Evolutionary conservation across 2,329 filamentous ascomycete genomes (phyloP).

Genomic region (Verticillium isaacii): DNA sequence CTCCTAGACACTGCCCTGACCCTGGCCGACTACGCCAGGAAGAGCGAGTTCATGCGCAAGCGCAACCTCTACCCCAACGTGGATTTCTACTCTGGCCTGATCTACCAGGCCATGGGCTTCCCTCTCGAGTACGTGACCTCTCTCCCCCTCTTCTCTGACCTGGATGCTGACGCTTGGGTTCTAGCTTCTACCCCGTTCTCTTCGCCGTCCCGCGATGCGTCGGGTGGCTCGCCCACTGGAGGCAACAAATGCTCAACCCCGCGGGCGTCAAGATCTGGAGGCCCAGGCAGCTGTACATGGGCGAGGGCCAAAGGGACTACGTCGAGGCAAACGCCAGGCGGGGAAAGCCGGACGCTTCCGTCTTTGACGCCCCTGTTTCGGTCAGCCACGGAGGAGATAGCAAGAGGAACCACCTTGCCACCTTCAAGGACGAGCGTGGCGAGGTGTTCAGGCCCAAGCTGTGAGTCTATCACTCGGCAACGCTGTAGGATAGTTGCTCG

Average conservation of each 20-base stretch:
- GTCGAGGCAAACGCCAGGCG: constrained; percentile 29
- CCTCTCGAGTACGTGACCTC: constrained; percentile 33
- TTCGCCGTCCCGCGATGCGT: constrained; percentile 47
- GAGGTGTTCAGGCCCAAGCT: constrained; percentile 19
- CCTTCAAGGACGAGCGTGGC: constrained; percentile 31
- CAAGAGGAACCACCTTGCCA: constrained; percentile 34
- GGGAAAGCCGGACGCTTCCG: constrained; percentile 21
- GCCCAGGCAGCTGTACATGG: constrained; percentile 42
- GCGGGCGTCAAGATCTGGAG: constrained; percentile 46
- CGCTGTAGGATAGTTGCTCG: background rate
- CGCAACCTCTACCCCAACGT: constrained; percentile 46
- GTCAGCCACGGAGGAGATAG: constrained; percentile 36
- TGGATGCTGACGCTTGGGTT: background rate
- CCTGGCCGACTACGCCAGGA: constrained; percentile 38
- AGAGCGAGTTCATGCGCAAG: constrained; percentile 43
- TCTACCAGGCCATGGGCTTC: constrained; percentile 50
- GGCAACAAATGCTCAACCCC: constrained; percentile 42
- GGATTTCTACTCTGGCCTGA: constrained; percentile 47
- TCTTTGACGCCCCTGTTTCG: constrained; percentile 29
- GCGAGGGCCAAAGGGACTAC: constrained; percentile 38
- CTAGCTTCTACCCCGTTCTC: constrained; percentile 42
- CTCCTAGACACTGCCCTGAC: constrained; percentile 43
- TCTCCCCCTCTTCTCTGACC: background rate
- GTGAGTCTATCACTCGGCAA: background rate
- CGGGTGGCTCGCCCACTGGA: constrained; percentile 48